These are phyloP conservation scores for Raddia distichophylla DNA, from an alignment of 176 grass and related monocot species.

Conservation along the genomic window DNA sequence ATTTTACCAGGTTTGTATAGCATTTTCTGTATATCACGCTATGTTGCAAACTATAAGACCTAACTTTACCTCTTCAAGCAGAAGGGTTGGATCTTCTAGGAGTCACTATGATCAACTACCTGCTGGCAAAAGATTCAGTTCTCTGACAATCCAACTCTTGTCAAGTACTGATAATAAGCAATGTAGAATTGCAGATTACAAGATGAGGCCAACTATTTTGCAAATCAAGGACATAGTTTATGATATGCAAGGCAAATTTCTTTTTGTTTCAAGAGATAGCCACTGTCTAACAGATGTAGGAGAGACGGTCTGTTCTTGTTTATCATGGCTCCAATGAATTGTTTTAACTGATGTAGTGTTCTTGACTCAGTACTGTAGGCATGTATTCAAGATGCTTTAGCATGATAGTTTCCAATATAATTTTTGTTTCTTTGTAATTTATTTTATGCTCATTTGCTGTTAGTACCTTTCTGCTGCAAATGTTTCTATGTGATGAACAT, in stretches of 20 bases:
- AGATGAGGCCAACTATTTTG: too few species aligned
- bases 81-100: background rate
- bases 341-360: conserved; percentile 16
- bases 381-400: conserved; percentile 12
- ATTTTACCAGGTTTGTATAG: background rate
- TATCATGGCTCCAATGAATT: conserved; percentile 18
- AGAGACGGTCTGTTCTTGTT: conserved; percentile 42
- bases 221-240: too few species aligned
- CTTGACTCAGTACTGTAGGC: conserved; percentile 23
- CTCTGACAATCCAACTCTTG: too few species aligned
- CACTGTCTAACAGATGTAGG: background rate
- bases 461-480: conserved; percentile 18
- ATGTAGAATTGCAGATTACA: too few species aligned
- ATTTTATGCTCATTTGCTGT: background rate
- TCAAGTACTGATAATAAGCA: too few species aligned
- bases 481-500: background rate
- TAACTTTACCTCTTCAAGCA: background rate
- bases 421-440: background rate
- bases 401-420: background rate
- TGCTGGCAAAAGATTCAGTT: too few species aligned
- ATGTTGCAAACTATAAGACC: background rate
- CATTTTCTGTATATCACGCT: background rate
- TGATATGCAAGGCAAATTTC: too few species aligned
- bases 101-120: too few species aligned
- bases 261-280: too few species aligned